Conservation (phyloP, 169 alveolate genomes). For the Plasmodium reichenowi region DNA sequence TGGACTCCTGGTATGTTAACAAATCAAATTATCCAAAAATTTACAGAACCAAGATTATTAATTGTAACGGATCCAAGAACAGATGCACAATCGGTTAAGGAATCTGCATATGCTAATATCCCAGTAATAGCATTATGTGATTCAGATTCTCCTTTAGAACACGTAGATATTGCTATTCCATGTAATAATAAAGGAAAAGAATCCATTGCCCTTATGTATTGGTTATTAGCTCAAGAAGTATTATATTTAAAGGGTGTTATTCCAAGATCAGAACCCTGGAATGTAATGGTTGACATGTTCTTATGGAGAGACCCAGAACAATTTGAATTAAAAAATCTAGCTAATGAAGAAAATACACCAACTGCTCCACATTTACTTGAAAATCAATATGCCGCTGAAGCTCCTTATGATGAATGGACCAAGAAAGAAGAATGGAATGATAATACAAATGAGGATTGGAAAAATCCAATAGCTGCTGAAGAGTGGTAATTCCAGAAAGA, state of each 20-base stretch:
- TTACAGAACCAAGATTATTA: conserved; percentile 98
- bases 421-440: conserved; percentile 78
- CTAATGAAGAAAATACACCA: conserved; percentile 76
- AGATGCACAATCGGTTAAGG: conserved; percentile 97
- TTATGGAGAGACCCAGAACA: conserved; percentile 95
- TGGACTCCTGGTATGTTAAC: conserved; percentile 99
- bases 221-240: conserved; percentile 99
- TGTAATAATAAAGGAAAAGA: conserved; percentile 98
- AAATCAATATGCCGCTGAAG: conserved; percentile 67
- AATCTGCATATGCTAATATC: conserved; percentile 97
- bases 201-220: conserved; percentile 98
- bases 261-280: conserved; percentile 92
- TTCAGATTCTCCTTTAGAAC: conserved; percentile 97
- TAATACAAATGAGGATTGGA: conserved; percentile 72
- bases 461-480: conserved; percentile 67
- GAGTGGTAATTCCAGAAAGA: conserved; percentile 26
- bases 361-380: conserved; percentile 71
- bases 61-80: conserved; percentile 99
- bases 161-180: conserved; percentile 99
- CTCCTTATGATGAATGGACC: conserved; percentile 77
- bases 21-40: conserved; percentile 97
- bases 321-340: conserved; percentile 84
- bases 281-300: conserved; percentile 95
- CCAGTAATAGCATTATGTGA: conserved; percentile 99
- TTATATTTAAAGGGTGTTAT: conserved; percentile 95